phyloP scores from a whole-genome alignment of 176 grass and related monocot genomes.

The Carex myosuroides region DNA sequence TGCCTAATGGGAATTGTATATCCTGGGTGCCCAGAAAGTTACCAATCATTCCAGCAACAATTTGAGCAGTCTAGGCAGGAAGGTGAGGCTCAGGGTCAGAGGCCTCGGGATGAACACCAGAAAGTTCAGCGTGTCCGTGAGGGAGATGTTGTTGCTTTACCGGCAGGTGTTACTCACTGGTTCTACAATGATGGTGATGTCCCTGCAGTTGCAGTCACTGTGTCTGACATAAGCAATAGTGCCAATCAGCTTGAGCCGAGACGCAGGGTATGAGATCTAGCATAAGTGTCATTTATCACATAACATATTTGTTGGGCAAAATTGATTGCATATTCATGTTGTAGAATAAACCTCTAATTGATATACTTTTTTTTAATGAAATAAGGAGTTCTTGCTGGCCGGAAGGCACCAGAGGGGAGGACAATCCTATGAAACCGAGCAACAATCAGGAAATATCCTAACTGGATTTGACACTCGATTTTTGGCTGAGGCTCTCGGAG shows the following conservation, averaged over 20 bases:
- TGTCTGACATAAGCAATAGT: background rate
- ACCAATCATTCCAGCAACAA: too few species aligned
- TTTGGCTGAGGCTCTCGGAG: conserved; percentile 14
- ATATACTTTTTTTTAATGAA: too few species aligned
- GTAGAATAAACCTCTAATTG: too few species aligned
- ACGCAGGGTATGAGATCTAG: background rate
- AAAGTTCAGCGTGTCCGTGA: too few species aligned
- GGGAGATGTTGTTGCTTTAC: background rate
- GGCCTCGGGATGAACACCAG: too few species aligned
- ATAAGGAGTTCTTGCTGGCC: conserved; percentile 37
- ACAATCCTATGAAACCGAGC: background rate
- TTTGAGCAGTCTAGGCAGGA: too few species aligned
- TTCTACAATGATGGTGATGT: conserved; percentile 31
- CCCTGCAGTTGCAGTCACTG: conserved; percentile 12
- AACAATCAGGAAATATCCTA: background rate
- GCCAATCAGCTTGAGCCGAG: background rate
- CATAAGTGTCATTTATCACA: background rate
- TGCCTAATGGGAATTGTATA: too few species aligned
- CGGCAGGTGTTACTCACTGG: conserved; percentile 19
- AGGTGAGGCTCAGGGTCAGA: too few species aligned
- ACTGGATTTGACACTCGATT: conserved; percentile 16
- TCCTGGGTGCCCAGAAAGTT: too few species aligned
- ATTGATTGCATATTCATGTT: too few species aligned
- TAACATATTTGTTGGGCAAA: too few species aligned
- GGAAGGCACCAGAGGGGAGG: conserved; percentile 17